Percentiles rank a stretch among this genome's conserved stretches.
phyloP scores from a whole-genome alignment of 352 stramenopile species.

The Pythium apleroticum region DNA sequence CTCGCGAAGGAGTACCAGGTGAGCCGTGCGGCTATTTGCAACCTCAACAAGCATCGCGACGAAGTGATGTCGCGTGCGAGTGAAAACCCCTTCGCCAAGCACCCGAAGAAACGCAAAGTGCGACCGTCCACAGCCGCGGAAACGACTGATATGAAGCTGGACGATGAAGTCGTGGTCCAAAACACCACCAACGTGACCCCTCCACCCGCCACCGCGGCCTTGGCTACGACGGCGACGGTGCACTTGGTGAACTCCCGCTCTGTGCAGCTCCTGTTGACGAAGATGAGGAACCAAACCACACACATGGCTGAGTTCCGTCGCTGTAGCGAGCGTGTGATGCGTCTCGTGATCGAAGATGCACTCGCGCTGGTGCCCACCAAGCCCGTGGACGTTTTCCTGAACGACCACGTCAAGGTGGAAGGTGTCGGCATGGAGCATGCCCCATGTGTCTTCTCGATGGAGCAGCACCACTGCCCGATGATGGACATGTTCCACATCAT shows the following conservation, averaged over 20 bases:
- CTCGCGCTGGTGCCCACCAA: slow-evolving; percentile 21
- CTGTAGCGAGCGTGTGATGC: slow-evolving; percentile 42
- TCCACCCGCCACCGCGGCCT: neutral
- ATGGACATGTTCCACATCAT: slow-evolving; percentile 28
- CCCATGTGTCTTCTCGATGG: slow-evolving; percentile 27
- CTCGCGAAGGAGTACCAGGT: slow-evolving; percentile 66
- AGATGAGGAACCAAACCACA: slow-evolving; percentile 9
- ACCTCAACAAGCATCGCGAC: slow-evolving; percentile 59
- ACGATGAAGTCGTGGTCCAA: neutral
- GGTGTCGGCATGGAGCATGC: slow-evolving; percentile 12
- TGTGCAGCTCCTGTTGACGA: slow-evolving; percentile 19
- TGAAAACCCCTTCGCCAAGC: slow-evolving; percentile 55
- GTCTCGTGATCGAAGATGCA: slow-evolving; percentile 48
- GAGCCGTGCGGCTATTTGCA: slow-evolving; percentile 60
- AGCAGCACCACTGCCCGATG: slow-evolving; percentile 22
- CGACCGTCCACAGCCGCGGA: neutral
- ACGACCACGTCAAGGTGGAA: slow-evolving; percentile 14
- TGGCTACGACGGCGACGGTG: neutral
- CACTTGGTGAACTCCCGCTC: slow-evolving; percentile 18
- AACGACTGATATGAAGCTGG: neutral
- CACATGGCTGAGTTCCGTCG: slow-evolving; percentile 32
- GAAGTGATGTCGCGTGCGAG: slow-evolving; percentile 44
- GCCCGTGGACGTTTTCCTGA: slow-evolving; percentile 11
- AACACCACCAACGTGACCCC: neutral
- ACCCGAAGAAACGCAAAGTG: slow-evolving; percentile 46